A percentile compares a stretch with the other conserved stretches of the same genome.
Conservation (phyloP, 139 green algal species). For the Chlorella sp. region DNA sequence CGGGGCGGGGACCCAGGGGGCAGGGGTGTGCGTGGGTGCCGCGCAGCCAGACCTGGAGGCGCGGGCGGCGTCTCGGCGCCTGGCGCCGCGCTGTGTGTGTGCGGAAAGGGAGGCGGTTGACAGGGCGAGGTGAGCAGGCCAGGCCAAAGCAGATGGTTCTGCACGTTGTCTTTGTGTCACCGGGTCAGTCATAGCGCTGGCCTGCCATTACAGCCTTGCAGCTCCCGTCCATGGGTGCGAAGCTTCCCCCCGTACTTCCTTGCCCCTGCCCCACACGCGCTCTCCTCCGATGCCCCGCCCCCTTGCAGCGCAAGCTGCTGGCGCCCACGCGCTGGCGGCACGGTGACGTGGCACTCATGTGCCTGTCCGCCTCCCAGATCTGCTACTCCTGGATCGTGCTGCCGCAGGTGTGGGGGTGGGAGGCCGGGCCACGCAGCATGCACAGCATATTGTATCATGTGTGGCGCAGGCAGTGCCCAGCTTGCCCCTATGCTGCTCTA, state of each 20-base stretch:
- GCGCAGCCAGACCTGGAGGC: too few species aligned
- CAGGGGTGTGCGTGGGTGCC: too few species aligned
- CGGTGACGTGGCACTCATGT: constrained; percentile 92
- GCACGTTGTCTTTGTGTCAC: too few species aligned
- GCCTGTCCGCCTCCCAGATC: constrained; percentile 59
- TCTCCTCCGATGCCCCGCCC: neutral
- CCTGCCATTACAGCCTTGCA: too few species aligned
- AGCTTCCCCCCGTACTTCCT: too few species aligned
- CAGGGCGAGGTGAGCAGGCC: neutral
- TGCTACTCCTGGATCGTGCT: constrained; percentile 83
- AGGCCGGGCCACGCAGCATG: too few species aligned
- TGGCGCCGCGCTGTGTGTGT: neutral
- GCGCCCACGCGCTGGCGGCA: constrained; percentile 75
- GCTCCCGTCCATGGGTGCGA: too few species aligned
- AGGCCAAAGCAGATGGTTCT: neutral
- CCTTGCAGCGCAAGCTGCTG: constrained; percentile 60
- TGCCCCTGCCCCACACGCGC: neutral
- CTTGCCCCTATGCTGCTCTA: neutral
- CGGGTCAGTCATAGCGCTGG: too few species aligned
- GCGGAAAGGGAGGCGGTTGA: neutral
- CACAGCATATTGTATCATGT: too few species aligned
- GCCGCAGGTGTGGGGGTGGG: constrained; percentile 44
- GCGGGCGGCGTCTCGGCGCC: too few species aligned
- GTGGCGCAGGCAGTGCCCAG: neutral
- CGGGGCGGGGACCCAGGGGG: neutral